Base-by-base conservation (phyloP, 495 filamentous ascomycete species). In the Lophiostoma macrostomum region DNA sequence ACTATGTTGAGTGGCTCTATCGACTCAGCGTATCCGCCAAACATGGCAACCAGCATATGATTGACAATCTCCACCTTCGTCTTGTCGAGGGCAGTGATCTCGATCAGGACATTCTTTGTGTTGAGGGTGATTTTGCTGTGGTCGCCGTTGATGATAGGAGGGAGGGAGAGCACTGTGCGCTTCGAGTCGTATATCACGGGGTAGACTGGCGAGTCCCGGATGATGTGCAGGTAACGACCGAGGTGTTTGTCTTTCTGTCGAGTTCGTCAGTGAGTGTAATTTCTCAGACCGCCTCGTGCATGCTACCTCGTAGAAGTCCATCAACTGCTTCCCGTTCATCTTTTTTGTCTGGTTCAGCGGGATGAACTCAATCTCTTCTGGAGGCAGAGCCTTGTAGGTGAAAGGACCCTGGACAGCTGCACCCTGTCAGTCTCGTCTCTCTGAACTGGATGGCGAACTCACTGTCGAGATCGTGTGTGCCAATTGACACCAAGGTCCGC, bases 1-100 rank as follows among this genome's bases (percentile, higher is more conserved):
- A 91, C 76, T 56, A 99, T 86, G 66, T 91, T 81, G 58, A 97
- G 77, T 1, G 93, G 94, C 68, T 99, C 93, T 52, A 96, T 82
- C 30, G 89, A 91, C 19, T 80, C 79, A 59, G 85, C 87, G 72
- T 99, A 96, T 65, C 86, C 78, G 35, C 87, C 90, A 80, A 99
- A 99, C 93, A 97, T 97, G 53, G 91, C 79, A 32, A 95, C 89
- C 68, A 99, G 83, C 60, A 95, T 91, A 59, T 89, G 88, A 75
- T 85, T 89, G 42, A 96, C 91, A 63, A 97, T 88, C 61, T 96
- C 91, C 13, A 96, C 80, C 74, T 99, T 99, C 6, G 93, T 99
- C 69, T 85, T 83, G 72, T 99, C 93, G 18, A 89, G 87, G n/a
- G 90, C 93, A 18, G 93, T 99, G 60, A 95, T 87, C 67, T 99